Base-by-base conservation (phyloP, 2,329 filamentous ascomycete species). In the Alternaria postmessia region DNA sequence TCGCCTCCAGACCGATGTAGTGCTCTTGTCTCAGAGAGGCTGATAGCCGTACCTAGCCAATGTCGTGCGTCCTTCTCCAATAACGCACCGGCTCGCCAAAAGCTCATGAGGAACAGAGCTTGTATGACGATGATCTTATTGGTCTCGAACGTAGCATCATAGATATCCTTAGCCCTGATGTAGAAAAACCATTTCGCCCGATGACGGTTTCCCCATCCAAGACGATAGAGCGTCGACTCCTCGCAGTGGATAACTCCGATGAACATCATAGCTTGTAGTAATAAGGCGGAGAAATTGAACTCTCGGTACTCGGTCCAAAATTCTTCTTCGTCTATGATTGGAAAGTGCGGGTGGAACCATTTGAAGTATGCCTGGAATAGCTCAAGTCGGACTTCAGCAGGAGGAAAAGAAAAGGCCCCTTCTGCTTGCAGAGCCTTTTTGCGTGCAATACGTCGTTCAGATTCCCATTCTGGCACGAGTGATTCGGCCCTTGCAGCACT, bases 311-410 rank as follows among this genome's bases (percentile, higher is more conserved):
- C 72, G 3, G 74, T 69, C 54, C 80, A 77, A 8, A 85, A 74
- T 0, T 81, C 79, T 1, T 75, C 73, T 4, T 83, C 80, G 63
- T 87, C 83, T 0, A 87, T 64, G 12, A 87, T 79, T 0, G 85
- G 84, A 48, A 86, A 87, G 54, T 83, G 84, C 0, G 85, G 84
- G 62, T 87, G 85, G 53, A 86, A 87, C 81, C 84, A 85, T 22
- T 78, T 75, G 55, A 87, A 87, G 72, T 86, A 87, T 0, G 84
- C 84, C 18, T 80, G 74, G 0, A 87, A 66, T 0, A 85, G 75
- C 1, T 77, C 77, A 4, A 82, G 74, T 42, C 81, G 81, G 18
- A 81, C 77, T 2, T 78, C 68, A 14, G 74, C 64, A 2, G 81
- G 77, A 0, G 85, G 84, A 24, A 85, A 81, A 0, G 80, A 79